Percentiles rank a stretch among this genome's conserved stretches.
Conservation (phyloP, 208 protist species). For the Acanthamoeba culbertsoni region DNA sequence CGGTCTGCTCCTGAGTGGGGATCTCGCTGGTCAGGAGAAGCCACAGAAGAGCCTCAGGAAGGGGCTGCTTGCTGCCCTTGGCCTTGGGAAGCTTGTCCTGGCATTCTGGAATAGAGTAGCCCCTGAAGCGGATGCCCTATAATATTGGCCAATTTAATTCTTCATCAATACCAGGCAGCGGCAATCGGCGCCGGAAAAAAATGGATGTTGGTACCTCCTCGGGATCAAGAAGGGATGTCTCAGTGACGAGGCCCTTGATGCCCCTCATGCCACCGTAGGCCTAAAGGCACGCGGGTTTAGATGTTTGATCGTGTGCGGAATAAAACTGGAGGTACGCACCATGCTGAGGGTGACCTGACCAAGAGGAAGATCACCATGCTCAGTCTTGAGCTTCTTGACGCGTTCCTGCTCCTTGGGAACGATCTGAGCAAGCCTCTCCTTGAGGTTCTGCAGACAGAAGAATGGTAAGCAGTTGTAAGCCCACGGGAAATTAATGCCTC, state of each 20-base stretch:
- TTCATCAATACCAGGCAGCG: not conserved
- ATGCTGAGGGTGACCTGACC: slow-evolving; percentile 26
- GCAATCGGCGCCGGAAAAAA: not conserved
- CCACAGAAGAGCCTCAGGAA: slow-evolving; percentile 96
- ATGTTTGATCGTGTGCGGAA: not conserved
- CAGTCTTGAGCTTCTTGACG: slow-evolving; percentile 53
- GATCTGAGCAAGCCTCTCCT: slow-evolving; percentile 29
- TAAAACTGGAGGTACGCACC: not conserved
- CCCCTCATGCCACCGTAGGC: slow-evolving; percentile 95
- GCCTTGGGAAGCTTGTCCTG: slow-evolving; percentile 91
- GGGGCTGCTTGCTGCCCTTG: slow-evolving; percentile 86
- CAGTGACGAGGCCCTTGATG: slow-evolving; percentile 94
- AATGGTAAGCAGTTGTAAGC: not conserved
- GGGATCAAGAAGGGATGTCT: slow-evolving; percentile 95
- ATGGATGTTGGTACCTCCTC: slow-evolving; percentile 77
- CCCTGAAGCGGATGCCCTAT: slow-evolving; percentile 95
- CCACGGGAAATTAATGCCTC: too few species aligned
- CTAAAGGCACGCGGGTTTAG: slow-evolving; percentile 30
- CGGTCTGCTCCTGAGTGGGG: slow-evolving; percentile 86
- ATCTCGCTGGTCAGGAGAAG: slow-evolving; percentile 95
- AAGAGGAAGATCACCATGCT: slow-evolving; percentile 19
- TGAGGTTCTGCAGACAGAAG: not conserved
- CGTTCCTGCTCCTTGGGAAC: slow-evolving; percentile 29
- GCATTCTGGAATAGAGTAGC: slow-evolving; percentile 94
- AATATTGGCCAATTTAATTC: not conserved